Percentiles rank a stretch among this genome's conserved stretches.
These are phyloP conservation scores for Butyriboletus loyo DNA, from an alignment of 768 basidiomycete species.

Conservation along the genomic window DNA sequence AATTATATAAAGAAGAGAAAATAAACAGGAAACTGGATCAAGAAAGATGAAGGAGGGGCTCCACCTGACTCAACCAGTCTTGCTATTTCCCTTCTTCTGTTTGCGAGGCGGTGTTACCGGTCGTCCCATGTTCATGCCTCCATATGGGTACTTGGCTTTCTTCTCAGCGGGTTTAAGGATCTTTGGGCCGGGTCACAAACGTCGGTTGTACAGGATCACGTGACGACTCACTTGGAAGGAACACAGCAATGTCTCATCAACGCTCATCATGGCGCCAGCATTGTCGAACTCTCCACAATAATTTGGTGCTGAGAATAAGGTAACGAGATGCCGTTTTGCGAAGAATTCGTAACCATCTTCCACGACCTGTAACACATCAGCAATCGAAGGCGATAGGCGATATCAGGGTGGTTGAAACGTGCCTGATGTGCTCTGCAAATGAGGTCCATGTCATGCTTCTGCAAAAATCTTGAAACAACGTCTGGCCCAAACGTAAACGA, in stretches of 20 bases:
- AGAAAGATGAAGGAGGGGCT: constrained; percentile 25
- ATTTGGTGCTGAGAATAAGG: constrained; percentile 94
- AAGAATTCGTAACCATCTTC: constrained; percentile 99
- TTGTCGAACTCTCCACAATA: constrained; percentile 98
- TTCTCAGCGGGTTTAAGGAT: constrained; percentile 99
- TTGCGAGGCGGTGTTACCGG: constrained; percentile 96
- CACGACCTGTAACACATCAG: constrained; percentile 63
- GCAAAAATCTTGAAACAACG: constrained; percentile 95
- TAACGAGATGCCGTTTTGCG: constrained; percentile 95
- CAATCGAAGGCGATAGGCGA: constrained; percentile 1
- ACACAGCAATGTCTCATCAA: constrained; percentile 94
- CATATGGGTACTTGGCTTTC: constrained; percentile 91
- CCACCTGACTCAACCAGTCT: constrained; percentile 45
- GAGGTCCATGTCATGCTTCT: constrained; percentile 99
- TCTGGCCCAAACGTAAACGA: constrained; percentile 99
- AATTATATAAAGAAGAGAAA: constrained; percentile 28
- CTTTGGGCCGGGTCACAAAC: constrained; percentile 37
- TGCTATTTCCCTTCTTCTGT: constrained; percentile 94
- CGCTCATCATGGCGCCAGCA: constrained; percentile 99
- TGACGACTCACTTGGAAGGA: constrained; percentile 83
- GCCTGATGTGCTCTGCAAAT: constrained; percentile 99
- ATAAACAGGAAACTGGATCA: constrained; percentile 29
- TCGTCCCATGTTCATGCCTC: constrained; percentile 81
- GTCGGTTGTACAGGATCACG: background rate
- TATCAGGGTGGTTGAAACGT: constrained; percentile 27